phyloP scores from a whole-genome alignment of 257 asterid species.

The Eustoma russellianum region DNA sequence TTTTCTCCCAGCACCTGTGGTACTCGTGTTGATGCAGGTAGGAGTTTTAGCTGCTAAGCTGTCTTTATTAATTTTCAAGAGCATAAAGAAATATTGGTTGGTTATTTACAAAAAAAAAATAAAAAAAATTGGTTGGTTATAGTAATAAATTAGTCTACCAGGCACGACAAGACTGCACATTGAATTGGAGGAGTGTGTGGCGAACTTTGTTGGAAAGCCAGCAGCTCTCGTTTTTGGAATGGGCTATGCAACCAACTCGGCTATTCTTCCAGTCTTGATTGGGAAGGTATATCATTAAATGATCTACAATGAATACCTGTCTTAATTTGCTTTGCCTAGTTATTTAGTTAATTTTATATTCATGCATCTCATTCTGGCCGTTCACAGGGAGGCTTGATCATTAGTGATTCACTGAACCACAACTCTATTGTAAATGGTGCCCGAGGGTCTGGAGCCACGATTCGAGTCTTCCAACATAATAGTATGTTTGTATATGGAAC shows the following conservation, averaged over 20 bases:
- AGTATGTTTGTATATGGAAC: conserved; percentile 46
- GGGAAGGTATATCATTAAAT: conserved; percentile 57
- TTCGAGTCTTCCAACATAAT: conserved; percentile 95
- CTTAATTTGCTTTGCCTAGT: too few species aligned
- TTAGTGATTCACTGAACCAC: conserved; percentile 94
- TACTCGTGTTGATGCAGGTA: conserved; percentile 95
- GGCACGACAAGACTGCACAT: conserved; percentile 75
- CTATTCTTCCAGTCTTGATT: conserved; percentile 78
- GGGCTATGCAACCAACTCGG: conserved; percentile 97
- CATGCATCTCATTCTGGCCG: conserved; percentile 11
- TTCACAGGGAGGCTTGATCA: conserved; percentile 81
- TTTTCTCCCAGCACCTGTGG: conserved; percentile 90
- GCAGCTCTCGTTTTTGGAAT: conserved; percentile 93
- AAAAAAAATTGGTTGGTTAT: too few species aligned
- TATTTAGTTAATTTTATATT: conserved; percentile 5
- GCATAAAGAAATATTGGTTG: neutral
- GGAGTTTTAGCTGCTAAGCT: conserved; percentile 10
- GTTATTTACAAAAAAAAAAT: too few species aligned
- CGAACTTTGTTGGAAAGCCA: conserved; percentile 82
- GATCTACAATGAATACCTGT: too few species aligned
- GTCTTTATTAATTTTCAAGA: too few species aligned
- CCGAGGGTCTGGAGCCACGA: conserved; percentile 95
- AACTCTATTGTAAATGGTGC: conserved; percentile 98
- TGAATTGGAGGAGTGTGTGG: conserved; percentile 85
- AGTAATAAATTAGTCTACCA: conserved; percentile 21